phyloP scores from a whole-genome alignment of 495 filamentous ascomycete species.

The Penicillium paxilli region DNA sequence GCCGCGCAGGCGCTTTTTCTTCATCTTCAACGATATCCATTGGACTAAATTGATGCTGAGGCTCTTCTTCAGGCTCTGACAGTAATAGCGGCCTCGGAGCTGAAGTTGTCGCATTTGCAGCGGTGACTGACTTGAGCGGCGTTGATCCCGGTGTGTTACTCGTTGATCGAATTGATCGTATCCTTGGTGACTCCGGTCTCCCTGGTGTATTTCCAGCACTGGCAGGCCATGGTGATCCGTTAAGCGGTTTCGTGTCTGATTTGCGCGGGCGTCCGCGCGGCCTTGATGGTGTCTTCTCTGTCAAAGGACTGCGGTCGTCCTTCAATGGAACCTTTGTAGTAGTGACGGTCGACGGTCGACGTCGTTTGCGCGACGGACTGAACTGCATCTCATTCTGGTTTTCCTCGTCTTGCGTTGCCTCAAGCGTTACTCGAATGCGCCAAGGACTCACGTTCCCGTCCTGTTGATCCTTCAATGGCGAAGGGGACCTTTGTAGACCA shows the following conservation, averaged over 20 bases:
- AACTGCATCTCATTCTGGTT: conserved; percentile 26
- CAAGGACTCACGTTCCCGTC: conserved; percentile 52
- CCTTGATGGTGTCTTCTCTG: conserved; percentile 35
- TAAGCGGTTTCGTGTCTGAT: conserved; percentile 27
- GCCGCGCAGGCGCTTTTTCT: conserved; percentile 11
- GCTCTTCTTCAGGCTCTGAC: neutral
- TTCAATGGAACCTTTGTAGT: conserved; percentile 58
- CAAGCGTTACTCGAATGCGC: conserved; percentile 58
- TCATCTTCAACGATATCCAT: conserved; percentile 21
- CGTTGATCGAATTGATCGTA: conserved; percentile 40
- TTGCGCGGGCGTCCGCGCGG: conserved; percentile 49
- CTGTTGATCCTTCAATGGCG: conserved; percentile 36
- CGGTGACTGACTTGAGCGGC: conserved; percentile 8
- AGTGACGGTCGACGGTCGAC: conserved; percentile 39
- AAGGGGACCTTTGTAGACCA: conserved; percentile 32
- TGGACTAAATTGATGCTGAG: conserved; percentile 15
- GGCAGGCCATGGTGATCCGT: conserved; percentile 36
- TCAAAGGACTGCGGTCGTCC: conserved; percentile 35
- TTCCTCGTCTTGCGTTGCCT: conserved; percentile 55
- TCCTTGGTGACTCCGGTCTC: conserved; percentile 19
- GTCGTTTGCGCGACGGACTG: conserved; percentile 36
- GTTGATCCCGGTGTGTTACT: conserved; percentile 31
- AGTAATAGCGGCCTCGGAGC: neutral
- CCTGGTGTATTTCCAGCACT: conserved; percentile 39
- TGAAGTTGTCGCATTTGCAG: conserved; percentile 19